Evolutionary conservation across 1,284 basidiomycete species (phyloP).

Genomic region (Rhodotorula sp.): DNA sequence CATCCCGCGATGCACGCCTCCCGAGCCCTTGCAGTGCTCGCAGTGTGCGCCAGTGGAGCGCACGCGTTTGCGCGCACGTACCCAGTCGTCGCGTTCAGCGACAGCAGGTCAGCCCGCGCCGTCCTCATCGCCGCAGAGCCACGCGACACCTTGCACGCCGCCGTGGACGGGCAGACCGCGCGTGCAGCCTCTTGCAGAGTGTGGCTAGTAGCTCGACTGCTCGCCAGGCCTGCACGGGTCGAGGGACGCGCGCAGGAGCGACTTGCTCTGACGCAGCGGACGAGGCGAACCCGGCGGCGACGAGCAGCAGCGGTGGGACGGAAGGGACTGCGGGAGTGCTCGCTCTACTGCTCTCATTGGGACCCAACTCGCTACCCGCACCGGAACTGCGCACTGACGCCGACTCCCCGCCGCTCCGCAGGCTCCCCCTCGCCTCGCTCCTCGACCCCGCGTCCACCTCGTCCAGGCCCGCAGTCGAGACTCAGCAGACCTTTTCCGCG

Average conservation of each 20-base stretch:
- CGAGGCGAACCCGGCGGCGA: too few species aligned
- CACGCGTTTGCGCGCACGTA: conserved; percentile 29
- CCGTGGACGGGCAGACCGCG: too few species aligned
- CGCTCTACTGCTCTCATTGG: too few species aligned
- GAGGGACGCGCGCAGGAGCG: background rate
- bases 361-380: background rate
- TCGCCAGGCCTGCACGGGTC: background rate
- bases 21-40: background rate
- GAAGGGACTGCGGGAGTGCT: too few species aligned
- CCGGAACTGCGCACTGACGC: background rate
- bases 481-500: conserved; percentile 15
- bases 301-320: too few species aligned
- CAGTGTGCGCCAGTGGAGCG: background rate
- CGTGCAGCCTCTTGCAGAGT: too few species aligned
- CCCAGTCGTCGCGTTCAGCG: conserved; percentile 30
- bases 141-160: too few species aligned
- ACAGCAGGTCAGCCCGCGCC: conserved; percentile 8
- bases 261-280: too few species aligned
- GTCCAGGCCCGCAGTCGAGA: background rate
- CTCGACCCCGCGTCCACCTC: conserved; percentile 3
- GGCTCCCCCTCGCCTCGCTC: conserved; percentile 12
- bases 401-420: background rate
- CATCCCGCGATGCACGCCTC: conserved; percentile 1
- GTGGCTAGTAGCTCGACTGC: too few species aligned
- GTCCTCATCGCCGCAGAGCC: background rate